Evolutionary conservation across 2,329 filamentous ascomycete genomes (phyloP), one percentile per base, ranked within the genome.

Genomic region (Botrytis elliptica): DNA sequence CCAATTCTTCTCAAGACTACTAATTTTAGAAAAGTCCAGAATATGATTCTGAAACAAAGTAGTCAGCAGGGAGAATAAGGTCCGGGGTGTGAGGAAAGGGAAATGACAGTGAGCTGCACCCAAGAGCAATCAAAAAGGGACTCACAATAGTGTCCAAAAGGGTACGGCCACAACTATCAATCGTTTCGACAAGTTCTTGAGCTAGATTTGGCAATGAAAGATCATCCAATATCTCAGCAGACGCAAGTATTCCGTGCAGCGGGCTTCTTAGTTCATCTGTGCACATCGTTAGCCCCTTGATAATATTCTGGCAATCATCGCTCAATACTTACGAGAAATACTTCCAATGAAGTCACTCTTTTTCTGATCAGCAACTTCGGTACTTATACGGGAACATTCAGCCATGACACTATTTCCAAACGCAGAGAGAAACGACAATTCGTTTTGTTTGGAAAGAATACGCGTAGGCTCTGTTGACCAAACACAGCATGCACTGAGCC

Each of bases 281-380:
- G 22, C 10, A 38, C 2, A 63, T 25, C 22, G 59, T 63, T n/a
- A 63, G 60, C 36, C 33, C 33, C 59, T 38, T 62, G 20, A 25
- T 25, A 52, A 52, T 6, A n/a, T 5, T 0, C 22, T 52, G 59
- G 5, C 3, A 36, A 62, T 36, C 20, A 25, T 62, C 25, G 36
- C 9, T 46, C 88, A 82, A 22, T 89, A 78, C 72, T 89, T 88
- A 77, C 90, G 88, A 29, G 86, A 88, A 75, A 90, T 88, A 42
- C 85, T 88, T 1, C 86, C 87, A 60, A 90, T 88, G 74, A 89
- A 89, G 16, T 88, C 87, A 1, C 85, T 85, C 76, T 89, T 90
- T 60, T 87, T 87, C 33, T 84, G 83, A 72, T 87, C 85, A 4
- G 84, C 85, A 44, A 85, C 85, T 52, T 85, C 80, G 0, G 86